Base-by-base conservation (phyloP, 768 basidiomycete species). In the Brasilioporus rufonigricans region DNA sequence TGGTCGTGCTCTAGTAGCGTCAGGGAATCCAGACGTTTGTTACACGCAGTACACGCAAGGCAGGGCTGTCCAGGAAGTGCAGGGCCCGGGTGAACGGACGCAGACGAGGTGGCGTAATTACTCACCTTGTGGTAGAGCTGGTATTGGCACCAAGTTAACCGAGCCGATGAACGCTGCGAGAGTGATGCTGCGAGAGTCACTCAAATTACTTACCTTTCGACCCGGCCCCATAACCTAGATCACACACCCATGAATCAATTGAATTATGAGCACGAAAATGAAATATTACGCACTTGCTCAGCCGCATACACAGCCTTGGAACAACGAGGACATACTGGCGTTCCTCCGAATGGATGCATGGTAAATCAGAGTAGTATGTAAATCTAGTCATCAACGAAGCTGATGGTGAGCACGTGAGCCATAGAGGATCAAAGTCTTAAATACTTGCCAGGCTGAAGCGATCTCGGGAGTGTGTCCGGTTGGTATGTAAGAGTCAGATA, bases 1-100 rank as follows among this genome's bases (percentile, higher is more conserved):
- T 87, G 80, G 63, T 94, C 83, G 66, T 95, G 93, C 68, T 95
- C 93, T 8, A 93, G 75, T 23, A 95, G 76, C 19, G 81, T 81
- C 52, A 81, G 73, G 0, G 91, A 90, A 65, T 93, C 91, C 14
- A 95, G 77, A 33, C 89, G 76, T 69, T 90, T 91, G 64, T 78
- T 82, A 68, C 93, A 95, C 13, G 73, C 76, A 50, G 76, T 85
- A 67, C 93, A 95, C 18, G 86, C 78, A 41, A 95, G 76, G 74
- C 93, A 95, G 23, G 83, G 84, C 89, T 93, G 31, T 52, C n/a
- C 38, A 49, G 27, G 11, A 10, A 23, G 11, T 39, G 24, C 5
- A 6, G 2, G 47, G 14, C 14, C 50, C 35, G 23, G 44, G 23
- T 60, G 40, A 60, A 46, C 35, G 26, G 51, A 44, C 55, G 1